Evolutionary conservation across 2,329 filamentous ascomycete species (phyloP).

Genomic region (Penicillium sp.): DNA sequence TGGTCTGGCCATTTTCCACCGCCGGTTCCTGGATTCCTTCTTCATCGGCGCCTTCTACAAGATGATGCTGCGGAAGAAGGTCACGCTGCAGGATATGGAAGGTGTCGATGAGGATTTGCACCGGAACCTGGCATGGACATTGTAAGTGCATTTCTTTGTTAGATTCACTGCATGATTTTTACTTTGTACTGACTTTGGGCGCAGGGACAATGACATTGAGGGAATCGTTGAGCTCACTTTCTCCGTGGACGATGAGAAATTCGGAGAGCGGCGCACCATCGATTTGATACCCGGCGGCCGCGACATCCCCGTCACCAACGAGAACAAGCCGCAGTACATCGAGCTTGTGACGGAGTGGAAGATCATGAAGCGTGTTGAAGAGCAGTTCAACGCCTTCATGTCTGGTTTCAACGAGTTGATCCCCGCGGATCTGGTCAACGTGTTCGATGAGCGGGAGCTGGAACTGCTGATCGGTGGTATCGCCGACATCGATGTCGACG

Average conservation of each 20-base stretch:
- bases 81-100: slow-evolving; percentile 93
- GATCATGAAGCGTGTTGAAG: slow-evolving; percentile 96
- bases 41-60: slow-evolving; percentile 99
- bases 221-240: slow-evolving; percentile 95
- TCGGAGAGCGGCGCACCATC: slow-evolving; percentile 90
- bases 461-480: slow-evolving; percentile 97
- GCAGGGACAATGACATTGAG: slow-evolving; percentile 87
- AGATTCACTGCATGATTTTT: neutral
- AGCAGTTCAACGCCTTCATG: slow-evolving; percentile 98
- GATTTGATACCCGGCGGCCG: slow-evolving; percentile 88
- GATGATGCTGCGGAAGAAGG: slow-evolving; percentile 95
- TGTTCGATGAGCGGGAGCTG: slow-evolving; percentile 96
- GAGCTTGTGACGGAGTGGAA: slow-evolving; percentile 99
- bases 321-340: slow-evolving; percentile 99
- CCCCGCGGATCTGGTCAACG: slow-evolving; percentile 92
- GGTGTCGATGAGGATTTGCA: slow-evolving; percentile 98
- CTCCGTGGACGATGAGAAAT: slow-evolving; percentile 94
- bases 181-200: slow-evolving; percentile 23
- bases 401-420: slow-evolving; percentile 97
- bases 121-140: slow-evolving; percentile 92
- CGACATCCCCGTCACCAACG: slow-evolving; percentile 94
- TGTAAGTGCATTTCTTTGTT: slow-evolving; percentile 54
- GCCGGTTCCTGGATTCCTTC: slow-evolving; percentile 95
- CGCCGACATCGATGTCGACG: slow-evolving; percentile 98
- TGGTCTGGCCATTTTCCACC: slow-evolving; percentile 95